A percentile compares a stretch with the other conserved stretches of the same genome.
These are phyloP conservation scores for Apophysomyces ossiformis DNA, from an alignment of 371 early-diverging fungal genomes.

Conservation along the genomic window DNA sequence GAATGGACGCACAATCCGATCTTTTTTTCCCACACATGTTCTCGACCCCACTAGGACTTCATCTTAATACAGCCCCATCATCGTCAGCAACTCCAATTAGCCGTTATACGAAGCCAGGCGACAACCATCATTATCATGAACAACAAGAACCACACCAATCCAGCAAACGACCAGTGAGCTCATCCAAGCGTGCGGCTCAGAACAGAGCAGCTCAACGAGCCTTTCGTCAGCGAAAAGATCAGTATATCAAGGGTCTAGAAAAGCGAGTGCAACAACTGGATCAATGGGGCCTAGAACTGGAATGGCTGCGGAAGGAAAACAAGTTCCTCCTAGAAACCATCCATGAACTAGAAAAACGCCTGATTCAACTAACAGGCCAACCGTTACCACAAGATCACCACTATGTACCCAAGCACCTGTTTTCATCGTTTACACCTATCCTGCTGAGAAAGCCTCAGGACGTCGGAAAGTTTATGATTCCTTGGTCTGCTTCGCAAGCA, in stretches of 20 bases:
- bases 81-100: background rate
- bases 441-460: background rate
- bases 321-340: constrained; percentile 25
- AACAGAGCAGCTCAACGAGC: constrained; percentile 56
- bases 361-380: constrained; percentile 22
- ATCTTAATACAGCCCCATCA: background rate
- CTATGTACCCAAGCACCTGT: background rate
- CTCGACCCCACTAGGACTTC: background rate
- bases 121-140: background rate
- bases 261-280: constrained; percentile 44
- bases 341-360: constrained; percentile 16
- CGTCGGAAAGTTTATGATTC: background rate
- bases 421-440: background rate
- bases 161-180: constrained; percentile 20
- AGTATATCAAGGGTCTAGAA: constrained; percentile 52
- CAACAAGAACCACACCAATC: background rate
- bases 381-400: background rate
- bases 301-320: constrained; percentile 45
- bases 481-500: background rate
- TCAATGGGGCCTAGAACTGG: constrained; percentile 52
- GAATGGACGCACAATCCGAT: constrained; percentile 1
- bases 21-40: constrained; percentile 7
- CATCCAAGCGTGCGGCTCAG: constrained; percentile 43
- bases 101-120: too few relatives aligned
- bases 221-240: constrained; percentile 50